Conservation (phyloP, 1,284 basidiomycete genomes). For the Pterula multifida region DNA sequence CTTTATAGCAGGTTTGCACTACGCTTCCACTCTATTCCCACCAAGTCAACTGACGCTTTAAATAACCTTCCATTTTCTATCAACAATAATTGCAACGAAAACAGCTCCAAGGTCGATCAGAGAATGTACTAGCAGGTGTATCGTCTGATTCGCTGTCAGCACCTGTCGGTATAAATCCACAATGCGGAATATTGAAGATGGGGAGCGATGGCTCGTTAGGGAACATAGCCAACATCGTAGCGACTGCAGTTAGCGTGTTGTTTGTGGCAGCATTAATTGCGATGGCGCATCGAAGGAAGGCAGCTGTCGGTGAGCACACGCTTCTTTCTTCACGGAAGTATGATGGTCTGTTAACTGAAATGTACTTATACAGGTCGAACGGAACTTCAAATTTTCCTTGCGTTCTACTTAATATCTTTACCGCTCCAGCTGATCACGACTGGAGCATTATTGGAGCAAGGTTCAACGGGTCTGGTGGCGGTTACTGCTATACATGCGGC, state of each 20-base stretch:
- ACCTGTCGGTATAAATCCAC: slow-evolving; percentile 45
- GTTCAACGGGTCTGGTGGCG: slow-evolving; percentile 51
- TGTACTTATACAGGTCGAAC: slow-evolving; percentile 40
- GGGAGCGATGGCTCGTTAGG: slow-evolving; percentile 41
- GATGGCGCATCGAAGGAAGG: slow-evolving; percentile 30
- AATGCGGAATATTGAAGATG: slow-evolving; percentile 39
- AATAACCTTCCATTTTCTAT: slow-evolving; percentile 2
- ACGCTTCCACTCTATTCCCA: not conserved
- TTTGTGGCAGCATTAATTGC: slow-evolving; percentile 36
- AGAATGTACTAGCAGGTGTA: slow-evolving; percentile 22
- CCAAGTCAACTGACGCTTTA: not conserved
- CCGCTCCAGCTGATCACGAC: slow-evolving; percentile 71
- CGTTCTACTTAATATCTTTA: slow-evolving; percentile 58
- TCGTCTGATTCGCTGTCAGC: slow-evolving; percentile 31
- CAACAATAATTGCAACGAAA: slow-evolving; percentile 7
- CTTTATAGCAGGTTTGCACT: not conserved
- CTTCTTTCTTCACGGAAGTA: not conserved
- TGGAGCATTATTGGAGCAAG: slow-evolving; percentile 66
- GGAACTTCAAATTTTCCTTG: slow-evolving; percentile 56
- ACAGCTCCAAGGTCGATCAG: slow-evolving; percentile 23
- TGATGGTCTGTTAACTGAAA: too few relatives aligned
- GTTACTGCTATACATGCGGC: slow-evolving; percentile 69
- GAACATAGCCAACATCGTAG: slow-evolving; percentile 66
- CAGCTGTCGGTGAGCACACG: slow-evolving; percentile 16
- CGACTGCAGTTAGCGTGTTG: slow-evolving; percentile 48